Evolutionary conservation across 2,329 filamentous ascomycete species (phyloP).

Genomic region (Helicocarpus griseus): DNA sequence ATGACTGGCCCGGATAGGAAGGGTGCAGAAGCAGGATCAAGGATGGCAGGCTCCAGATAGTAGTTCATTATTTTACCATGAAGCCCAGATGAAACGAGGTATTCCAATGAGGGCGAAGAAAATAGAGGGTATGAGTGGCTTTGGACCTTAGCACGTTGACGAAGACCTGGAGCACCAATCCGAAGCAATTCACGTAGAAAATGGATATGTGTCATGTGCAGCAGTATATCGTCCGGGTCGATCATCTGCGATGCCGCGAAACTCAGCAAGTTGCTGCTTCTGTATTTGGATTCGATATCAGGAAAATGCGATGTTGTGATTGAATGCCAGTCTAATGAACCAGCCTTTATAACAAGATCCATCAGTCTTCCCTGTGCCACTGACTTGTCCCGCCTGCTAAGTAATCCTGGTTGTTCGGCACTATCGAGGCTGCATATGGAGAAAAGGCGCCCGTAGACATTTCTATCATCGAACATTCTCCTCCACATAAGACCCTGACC

Average conservation of each 20-base stretch:
- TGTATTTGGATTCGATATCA: constrained; percentile 40
- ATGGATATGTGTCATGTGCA: constrained; percentile 50
- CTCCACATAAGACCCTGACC: constrained; percentile 51
- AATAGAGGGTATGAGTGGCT: constrained; percentile 27
- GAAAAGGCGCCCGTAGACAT: constrained; percentile 50
- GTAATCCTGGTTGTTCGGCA: constrained; percentile 24
- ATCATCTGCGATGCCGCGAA: constrained; percentile 49
- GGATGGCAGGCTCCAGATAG: constrained; percentile 42
- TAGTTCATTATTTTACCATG: constrained; percentile 42
- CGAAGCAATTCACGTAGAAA: constrained; percentile 48
- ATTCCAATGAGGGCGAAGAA: constrained; percentile 40
- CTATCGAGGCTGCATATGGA: constrained; percentile 41
- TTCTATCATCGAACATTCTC: constrained; percentile 50
- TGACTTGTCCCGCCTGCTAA: constrained; percentile 45
- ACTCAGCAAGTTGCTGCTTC: constrained; percentile 40
- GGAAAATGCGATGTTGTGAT: constrained; percentile 42
- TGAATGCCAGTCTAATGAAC: constrained; percentile 45
- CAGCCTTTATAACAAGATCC: constrained; percentile 47
- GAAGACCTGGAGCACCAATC: constrained; percentile 29
- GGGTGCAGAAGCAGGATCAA: constrained; percentile 42
- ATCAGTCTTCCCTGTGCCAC: constrained; percentile 52
- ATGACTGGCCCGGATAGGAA: constrained; percentile 48
- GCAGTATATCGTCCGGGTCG: constrained; percentile 48
- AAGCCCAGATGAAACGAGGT: constrained; percentile 41
- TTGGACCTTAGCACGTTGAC: constrained; percentile 16